Percentiles rank a stretch among this genome's conserved stretches.
phyloP scores from a whole-genome alignment of 768 basidiomycete genomes.

The Boletus subparvulus region DNA sequence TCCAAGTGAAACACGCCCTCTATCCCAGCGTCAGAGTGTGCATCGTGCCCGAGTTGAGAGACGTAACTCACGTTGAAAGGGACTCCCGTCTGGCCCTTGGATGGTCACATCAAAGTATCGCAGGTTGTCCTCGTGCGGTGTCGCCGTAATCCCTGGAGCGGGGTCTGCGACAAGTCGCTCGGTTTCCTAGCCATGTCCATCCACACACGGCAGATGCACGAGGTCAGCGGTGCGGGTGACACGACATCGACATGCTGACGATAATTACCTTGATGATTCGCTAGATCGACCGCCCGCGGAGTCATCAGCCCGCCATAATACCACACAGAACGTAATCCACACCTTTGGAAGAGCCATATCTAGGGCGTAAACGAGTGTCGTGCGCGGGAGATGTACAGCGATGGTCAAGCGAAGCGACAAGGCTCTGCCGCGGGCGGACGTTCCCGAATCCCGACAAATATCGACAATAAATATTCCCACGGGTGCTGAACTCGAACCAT shows the following conservation, averaged over 20 bases:
- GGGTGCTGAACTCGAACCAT: constrained; percentile 10
- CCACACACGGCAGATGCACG: constrained; percentile 12
- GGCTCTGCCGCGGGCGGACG: neutral
- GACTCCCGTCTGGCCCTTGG: constrained; percentile 90
- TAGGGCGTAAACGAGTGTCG: constrained; percentile 12
- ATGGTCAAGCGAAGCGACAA: constrained; percentile 13
- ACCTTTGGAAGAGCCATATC: constrained; percentile 41
- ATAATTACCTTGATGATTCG: constrained; percentile 51
- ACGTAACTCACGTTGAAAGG: constrained; percentile 71
- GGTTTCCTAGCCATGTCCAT: constrained; percentile 69
- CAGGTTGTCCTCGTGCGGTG: constrained; percentile 95
- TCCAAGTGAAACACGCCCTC: constrained; percentile 95
- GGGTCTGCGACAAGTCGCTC: constrained; percentile 95
- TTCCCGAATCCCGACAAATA: constrained; percentile 19
- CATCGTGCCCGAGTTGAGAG: neutral
- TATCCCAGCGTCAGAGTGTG: constrained; percentile 32
- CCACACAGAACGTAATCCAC: neutral
- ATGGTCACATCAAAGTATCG: constrained; percentile 99
- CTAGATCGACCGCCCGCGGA: constrained; percentile 28
- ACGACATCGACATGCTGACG: constrained; percentile 16
- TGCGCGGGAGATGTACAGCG: constrained; percentile 14
- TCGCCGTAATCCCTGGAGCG: constrained; percentile 94
- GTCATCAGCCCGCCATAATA: neutral
- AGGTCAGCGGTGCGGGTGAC: constrained; percentile 20
- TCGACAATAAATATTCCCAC: constrained; percentile 20